A percentile compares a stretch with the other conserved stretches of the same genome.
These are phyloP conservation scores for Exophiala bonariae DNA, from an alignment of 2,329 filamentous ascomycete species.

Conservation along the genomic window DNA sequence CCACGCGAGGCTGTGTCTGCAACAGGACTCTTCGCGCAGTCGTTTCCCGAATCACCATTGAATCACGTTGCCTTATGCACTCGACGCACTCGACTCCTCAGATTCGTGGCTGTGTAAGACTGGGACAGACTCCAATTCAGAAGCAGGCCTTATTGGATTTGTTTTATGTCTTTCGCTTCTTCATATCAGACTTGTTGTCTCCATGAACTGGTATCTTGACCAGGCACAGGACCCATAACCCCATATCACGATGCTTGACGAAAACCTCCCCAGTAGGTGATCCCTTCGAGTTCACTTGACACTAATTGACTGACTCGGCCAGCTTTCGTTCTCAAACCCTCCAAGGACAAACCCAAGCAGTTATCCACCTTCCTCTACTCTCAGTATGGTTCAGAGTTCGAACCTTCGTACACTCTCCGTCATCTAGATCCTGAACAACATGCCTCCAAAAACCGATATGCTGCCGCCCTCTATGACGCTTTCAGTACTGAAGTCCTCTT, in stretches of 20 bases:
- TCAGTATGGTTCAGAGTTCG: constrained; percentile 77
- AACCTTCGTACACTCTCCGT: constrained; percentile 76
- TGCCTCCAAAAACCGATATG: constrained; percentile 78
- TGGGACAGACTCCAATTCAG: no score
- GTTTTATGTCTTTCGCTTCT: no score
- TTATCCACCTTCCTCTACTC: constrained; percentile 46
- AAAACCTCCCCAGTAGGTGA: constrained; percentile 74
- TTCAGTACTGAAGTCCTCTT: constrained; percentile 79
- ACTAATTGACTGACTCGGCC: constrained; percentile 18
- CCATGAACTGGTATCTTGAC: no score
- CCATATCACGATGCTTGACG: constrained; percentile 91
- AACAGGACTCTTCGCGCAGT: no score
- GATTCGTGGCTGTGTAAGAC: no score
- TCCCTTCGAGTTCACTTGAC: background rate
- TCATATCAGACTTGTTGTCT: no score
- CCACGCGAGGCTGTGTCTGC: constrained; percentile 1
- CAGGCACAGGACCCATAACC: no score
- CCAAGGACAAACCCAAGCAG: constrained; percentile 44
- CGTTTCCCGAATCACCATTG: no score
- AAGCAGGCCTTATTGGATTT: no score
- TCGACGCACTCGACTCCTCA: no score
- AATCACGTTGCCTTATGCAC: no score
- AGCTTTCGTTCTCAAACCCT: constrained; percentile 62
- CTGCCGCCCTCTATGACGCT: constrained; percentile 79
- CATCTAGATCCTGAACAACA: constrained; percentile 71